Base-by-base conservation (phyloP, 2,329 filamentous ascomycete species). In the Rhynchosporium secalis region DNA sequence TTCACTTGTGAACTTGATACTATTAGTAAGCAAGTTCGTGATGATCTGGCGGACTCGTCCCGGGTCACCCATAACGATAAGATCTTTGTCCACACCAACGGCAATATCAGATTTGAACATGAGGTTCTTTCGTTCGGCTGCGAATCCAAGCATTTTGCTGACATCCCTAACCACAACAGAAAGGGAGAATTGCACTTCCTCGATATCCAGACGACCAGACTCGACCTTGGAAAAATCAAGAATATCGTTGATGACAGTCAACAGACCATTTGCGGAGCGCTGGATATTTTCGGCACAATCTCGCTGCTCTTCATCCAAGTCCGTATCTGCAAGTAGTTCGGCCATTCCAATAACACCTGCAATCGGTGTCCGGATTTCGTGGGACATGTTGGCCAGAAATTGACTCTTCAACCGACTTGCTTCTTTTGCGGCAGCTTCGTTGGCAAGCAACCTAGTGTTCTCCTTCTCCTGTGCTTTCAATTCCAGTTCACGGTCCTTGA, bases 231-330 rank as follows among this genome's bases (percentile, higher is more conserved):
- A 95, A 73, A 96, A 93, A 75, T 96, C 92, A 1, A 96, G 79
- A 60, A 96, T 96, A 70, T 96, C 92, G 71, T 96, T 96, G 75
- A 96, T 96, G 46, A 96, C 89, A 0, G 91, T 94, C 26, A 96
- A 79, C 2, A 96, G 78, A 1, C 90, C 91, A 66, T 94, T 92
- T 0, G 89, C 90, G 5, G 89, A 93, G 57, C 88, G 83, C 70
- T 91, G 87, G 6, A 94, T 91, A 65, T 91, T 92, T 67, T 91
- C 88, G 2, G 89, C 87, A 65, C 86, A 90, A 61, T 92, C 89
- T 62, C 83, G 81, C 70, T 92, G 88, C 68, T 92, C 89, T n/a
- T 83, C 79, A 58, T 86, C 81, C 29, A 93, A 75, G 15, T 84
- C 76, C 71, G 86, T 89, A 65, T 91, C 88, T 36, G 87, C 78